Conservation (phyloP, 192 early-diverging fungal species). For the Phycomyces blakesleeanus region DNA sequence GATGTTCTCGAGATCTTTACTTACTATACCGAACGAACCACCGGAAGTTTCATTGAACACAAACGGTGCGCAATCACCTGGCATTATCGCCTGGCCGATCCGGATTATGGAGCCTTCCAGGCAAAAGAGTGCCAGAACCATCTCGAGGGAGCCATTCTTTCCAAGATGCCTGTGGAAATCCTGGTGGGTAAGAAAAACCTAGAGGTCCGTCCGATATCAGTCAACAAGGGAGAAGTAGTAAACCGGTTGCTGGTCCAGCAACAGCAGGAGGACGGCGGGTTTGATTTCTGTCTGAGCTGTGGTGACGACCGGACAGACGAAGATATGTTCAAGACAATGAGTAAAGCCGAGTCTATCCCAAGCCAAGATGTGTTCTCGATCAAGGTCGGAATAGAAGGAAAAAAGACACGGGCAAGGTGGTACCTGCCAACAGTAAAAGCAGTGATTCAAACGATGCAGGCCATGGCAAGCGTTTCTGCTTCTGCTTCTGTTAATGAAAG, state of each 20-base stretch:
- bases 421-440: background rate
- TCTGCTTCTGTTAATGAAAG: too few species aligned
- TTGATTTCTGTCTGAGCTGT: constrained; percentile 89
- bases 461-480: background rate
- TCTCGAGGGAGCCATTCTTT: constrained; percentile 83
- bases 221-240: constrained; percentile 99
- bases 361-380: constrained; percentile 2
- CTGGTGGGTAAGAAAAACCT: constrained; percentile 97
- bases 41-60: constrained; percentile 89
- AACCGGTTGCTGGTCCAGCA: constrained; percentile 69
- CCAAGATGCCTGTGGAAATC: constrained; percentile 91
- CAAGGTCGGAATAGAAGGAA: background rate
- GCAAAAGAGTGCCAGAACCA: constrained; percentile 97
- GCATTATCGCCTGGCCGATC: constrained; percentile 96
- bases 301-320: constrained; percentile 99
- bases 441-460: constrained; percentile 10
- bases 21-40: constrained; percentile 94
- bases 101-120: constrained; percentile 93
- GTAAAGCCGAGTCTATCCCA: background rate
- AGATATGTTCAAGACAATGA: constrained; percentile 86
- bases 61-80: constrained; percentile 93
- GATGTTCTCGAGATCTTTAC: constrained; percentile 91
- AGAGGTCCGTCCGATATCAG: constrained; percentile 85
- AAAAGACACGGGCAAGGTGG: constrained; percentile 8
- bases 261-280: constrained; percentile 41